A percentile compares a stretch with the other conserved stretches of the same genome.
These are phyloP conservation scores for Triticum monococcum DNA, from an alignment of 176 grass and related monocot species.

Conservation along the genomic window DNA sequence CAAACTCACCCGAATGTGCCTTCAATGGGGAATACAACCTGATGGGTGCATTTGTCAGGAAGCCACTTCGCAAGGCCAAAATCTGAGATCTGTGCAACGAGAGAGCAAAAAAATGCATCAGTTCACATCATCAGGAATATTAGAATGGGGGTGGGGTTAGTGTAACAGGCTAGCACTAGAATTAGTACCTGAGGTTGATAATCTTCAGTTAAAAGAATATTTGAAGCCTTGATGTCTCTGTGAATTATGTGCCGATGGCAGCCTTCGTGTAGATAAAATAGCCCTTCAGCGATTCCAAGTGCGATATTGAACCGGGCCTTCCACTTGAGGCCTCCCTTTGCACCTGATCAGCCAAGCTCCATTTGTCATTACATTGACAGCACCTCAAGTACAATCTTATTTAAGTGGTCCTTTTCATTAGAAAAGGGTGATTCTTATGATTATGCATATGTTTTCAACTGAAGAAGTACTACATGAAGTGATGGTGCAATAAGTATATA, in stretches of 20 bases:
- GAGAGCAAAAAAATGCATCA: slow-evolving; percentile 16
- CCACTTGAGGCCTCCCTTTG: slow-evolving; percentile 69
- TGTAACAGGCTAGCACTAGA: background rate
- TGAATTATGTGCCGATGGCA: slow-evolving; percentile 98
- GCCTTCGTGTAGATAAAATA: slow-evolving; percentile 87
- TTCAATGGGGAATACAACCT: slow-evolving; percentile 95
- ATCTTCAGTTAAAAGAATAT: slow-evolving; percentile 95
- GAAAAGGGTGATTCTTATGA: background rate
- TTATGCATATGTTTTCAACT: background rate
- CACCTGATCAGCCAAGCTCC: slow-evolving; percentile 63
- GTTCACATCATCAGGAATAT: background rate
- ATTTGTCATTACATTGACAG: slow-evolving; percentile 31
- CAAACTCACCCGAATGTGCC: slow-evolving; percentile 89
- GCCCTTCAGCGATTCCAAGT: slow-evolving; percentile 83
- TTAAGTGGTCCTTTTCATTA: background rate
- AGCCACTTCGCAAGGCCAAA: slow-evolving; percentile 99
- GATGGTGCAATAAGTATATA: background rate
- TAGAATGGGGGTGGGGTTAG: background rate
- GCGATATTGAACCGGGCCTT: slow-evolving; percentile 82
- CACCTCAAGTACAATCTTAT: background rate
- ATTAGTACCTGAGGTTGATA: slow-evolving; percentile 83
- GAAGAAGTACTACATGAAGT: background rate
- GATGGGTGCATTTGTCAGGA: slow-evolving; percentile 80
- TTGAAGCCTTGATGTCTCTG: slow-evolving; percentile 98
- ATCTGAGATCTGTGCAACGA: slow-evolving; percentile 78